Conservation (phyloP, 176 grass and related monocot genomes). For the Aegilops bicornis region DNA sequence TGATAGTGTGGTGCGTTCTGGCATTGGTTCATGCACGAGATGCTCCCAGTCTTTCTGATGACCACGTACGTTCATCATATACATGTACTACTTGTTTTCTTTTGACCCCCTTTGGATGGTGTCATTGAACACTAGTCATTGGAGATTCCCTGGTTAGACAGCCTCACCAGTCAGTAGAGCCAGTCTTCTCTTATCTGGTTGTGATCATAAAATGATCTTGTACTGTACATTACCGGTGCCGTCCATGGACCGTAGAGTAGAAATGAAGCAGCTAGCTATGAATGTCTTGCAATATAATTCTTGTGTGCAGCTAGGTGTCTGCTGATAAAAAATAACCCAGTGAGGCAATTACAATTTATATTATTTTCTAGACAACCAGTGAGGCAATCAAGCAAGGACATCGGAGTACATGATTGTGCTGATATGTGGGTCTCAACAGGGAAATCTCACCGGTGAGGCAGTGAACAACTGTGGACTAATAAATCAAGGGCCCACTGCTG, state of each 20-base stretch:
- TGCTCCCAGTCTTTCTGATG: slow-evolving; percentile 9
- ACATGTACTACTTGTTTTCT: not conserved
- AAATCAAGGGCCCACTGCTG: slow-evolving; percentile 19
- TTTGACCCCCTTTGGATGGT: not conserved
- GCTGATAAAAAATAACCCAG: not conserved
- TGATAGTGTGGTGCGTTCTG: not conserved
- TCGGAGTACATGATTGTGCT: slow-evolving; percentile 15
- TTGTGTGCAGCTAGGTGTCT: not conserved
- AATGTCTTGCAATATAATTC: not conserved
- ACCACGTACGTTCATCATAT: slow-evolving; percentile 12
- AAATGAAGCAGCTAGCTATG: not conserved
- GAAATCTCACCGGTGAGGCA: slow-evolving; percentile 30
- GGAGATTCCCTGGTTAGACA: not conserved
- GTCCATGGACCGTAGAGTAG: not conserved
- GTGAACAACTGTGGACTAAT: slow-evolving; percentile 40
- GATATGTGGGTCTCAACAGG: slow-evolving; percentile 32
- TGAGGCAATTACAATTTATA: not conserved
- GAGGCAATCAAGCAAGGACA: slow-evolving; percentile 24
- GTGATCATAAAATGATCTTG: not conserved
- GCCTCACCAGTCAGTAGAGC: not conserved
- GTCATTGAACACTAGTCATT: not conserved
- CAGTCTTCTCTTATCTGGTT: slow-evolving; percentile 2
- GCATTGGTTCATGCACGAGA: slow-evolving; percentile 27
- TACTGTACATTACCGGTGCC: not conserved
- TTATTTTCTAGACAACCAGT: not conserved